Conservation (phyloP, 2,329 filamentous ascomycete species). For the Neofusicoccum laricinum region DNA sequence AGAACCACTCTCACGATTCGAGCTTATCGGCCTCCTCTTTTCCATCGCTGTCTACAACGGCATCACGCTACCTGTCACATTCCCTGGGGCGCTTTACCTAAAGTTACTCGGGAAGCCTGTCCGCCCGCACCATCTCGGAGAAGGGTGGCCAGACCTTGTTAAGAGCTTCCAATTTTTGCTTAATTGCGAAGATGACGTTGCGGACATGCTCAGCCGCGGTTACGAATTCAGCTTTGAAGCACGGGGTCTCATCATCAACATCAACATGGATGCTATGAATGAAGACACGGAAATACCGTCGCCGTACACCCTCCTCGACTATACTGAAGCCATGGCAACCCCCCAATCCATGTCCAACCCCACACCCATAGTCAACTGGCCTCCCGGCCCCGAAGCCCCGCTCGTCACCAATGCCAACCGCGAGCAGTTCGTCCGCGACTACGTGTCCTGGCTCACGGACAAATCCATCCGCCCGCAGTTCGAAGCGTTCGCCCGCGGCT, state of each 20-base stretch:
- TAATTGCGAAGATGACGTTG: slow-evolving; percentile 78
- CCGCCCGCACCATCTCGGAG: slow-evolving; percentile 73
- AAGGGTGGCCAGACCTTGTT: slow-evolving; percentile 82
- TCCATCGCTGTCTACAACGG: slow-evolving; percentile 92
- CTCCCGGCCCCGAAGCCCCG: slow-evolving; percentile 52
- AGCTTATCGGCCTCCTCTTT: slow-evolving; percentile 82
- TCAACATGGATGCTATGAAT: slow-evolving; percentile 49
- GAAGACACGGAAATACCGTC: not conserved
- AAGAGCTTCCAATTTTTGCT: slow-evolving; percentile 71
- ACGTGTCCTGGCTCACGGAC: slow-evolving; percentile 78
- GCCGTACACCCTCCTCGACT: not conserved
- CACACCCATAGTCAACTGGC: slow-evolving; percentile 11
- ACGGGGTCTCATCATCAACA: slow-evolving; percentile 52
- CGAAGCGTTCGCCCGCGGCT: slow-evolving; percentile 76
- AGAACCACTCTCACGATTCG: slow-evolving; percentile 85
- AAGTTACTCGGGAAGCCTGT: slow-evolving; percentile 71
- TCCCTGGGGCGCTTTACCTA: slow-evolving; percentile 80
- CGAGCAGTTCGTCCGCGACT: slow-evolving; percentile 75
- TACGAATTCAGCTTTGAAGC: slow-evolving; percentile 77
- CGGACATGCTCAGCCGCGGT: slow-evolving; percentile 77
- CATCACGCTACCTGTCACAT: slow-evolving; percentile 83
- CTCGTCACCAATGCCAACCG: slow-evolving; percentile 82
- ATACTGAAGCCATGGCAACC: not conserved
- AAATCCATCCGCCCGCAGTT: slow-evolving; percentile 75
- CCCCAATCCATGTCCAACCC: not conserved